Evolutionary conservation across 129 eudicot genomes (phyloP), one percentile per base, ranked within the genome.

Genomic region (Saposhnikovia divaricata): DNA sequence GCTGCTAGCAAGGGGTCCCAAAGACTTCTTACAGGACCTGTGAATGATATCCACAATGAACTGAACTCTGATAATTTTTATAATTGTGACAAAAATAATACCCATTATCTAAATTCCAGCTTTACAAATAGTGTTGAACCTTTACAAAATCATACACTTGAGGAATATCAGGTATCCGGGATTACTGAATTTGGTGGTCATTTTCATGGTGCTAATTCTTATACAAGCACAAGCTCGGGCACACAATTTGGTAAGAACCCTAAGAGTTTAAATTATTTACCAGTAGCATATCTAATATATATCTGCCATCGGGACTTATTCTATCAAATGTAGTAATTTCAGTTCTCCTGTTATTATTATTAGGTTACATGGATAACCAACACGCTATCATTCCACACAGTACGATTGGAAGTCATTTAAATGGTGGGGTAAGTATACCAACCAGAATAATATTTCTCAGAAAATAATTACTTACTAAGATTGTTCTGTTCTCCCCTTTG

Each of bases 61-160:
- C 80, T 81, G 81, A 90, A 92, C 81, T 84, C 82, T 91, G 90
- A 89, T 76, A 77, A 75, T 81, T 75, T 88, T 76, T 83, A 86
- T 89, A 88, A 75, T 89, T 87, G 77, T 85, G 86, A 86, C 82
- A 86, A 78, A 53, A 86, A 75, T 93, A 85, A 27, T 86, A 82
- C 83, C 77, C 81, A 81, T 72, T 77, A 85, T 87, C 77, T 76
- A 86, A 83, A 80, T 77, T 66, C 85, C 72, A 82, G 40, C 77
- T 75, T 83, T 82, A 69, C 85, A 76, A 87, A 92, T 83, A 82
- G 78, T 92, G 97, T 95, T 95, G 82, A 83, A 74, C 98, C 98
- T 95, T 92, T 95, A 95, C 98, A 90, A 87, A 85, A 86, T 84
- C 84, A 86, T 82, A 95, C 98, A 84, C 90, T 86, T 90, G 97